Base-by-base conservation (phyloP, 1,139 yeast genomes). In the Yamadazyma conglobata region DNA sequence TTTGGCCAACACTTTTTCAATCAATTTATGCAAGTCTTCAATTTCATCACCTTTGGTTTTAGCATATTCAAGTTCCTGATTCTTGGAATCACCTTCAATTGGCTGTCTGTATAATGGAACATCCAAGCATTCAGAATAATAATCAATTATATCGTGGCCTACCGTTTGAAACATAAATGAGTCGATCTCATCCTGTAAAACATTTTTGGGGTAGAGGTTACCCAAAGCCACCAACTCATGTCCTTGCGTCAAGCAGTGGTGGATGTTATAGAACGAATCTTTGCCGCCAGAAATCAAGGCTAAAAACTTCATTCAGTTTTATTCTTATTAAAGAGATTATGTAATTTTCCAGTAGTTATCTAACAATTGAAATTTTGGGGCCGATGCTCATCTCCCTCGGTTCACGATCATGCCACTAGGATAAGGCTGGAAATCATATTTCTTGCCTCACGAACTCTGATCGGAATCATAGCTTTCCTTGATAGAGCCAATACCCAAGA, bases 121-220 rank as follows among this genome's bases (percentile, higher is more conserved):
- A 5, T 76, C 88, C 26, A 85, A 60, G 46, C 95, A 85, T 38
- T 80, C 67, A 2, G 74, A 64, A 48, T 88, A 87, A 34, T 64
- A 57, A 1, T 73, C 70, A 4, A 91, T 69, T 4, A 86, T 76
- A 43, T 83, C 87, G 54, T 84, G 93, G 0, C 98, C 98, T n/a
- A 91, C 98, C 0, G 98, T 91, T 56, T 91, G 98, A 56, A 86
- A 91, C 98, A 91, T 91, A 54, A 83, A 91, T 33, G 96, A 85
- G 56, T 91, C 96, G 36, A 91, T 64, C 54, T 91, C 98, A 43
- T 72, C 74, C 14, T 56, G 58, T 12, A 56, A 57, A 11, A 43
- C 39, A 13, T 57, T 52, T 6, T 66, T 63, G 2, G 98, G 98
- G 47, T 78, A 77, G 37, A 91, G 58, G 48, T 91, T 91, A 0